Conservation (phyloP, 2,329 filamentous ascomycete genomes). For the Berkeleyomyces basicola region DNA sequence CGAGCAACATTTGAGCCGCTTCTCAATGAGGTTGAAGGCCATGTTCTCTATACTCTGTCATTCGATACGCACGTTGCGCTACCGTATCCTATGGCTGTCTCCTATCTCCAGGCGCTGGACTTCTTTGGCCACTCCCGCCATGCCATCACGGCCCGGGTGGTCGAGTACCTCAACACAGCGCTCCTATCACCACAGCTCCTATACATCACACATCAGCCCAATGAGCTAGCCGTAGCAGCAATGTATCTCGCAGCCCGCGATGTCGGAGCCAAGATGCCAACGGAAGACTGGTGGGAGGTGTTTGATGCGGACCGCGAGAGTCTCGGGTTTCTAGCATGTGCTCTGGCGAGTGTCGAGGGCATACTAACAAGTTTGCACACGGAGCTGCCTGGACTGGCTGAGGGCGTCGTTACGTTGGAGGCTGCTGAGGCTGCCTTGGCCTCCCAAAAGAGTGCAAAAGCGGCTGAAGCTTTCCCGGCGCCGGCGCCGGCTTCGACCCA, state of each 20-base stretch:
- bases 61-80: slow-evolving; percentile 77
- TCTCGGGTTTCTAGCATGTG: slow-evolving; percentile 81
- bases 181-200: slow-evolving; percentile 76
- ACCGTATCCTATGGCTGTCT: slow-evolving; percentile 73
- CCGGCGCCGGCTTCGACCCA: neutral
- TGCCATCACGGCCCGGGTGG: slow-evolving; percentile 28
- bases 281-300: slow-evolving; percentile 89
- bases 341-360: slow-evolving; percentile 59
- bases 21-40: slow-evolving; percentile 59
- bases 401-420: slow-evolving; percentile 39
- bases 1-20: slow-evolving; percentile 49
- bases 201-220: slow-evolving; percentile 83
- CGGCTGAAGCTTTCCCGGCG: slow-evolving; percentile 15
- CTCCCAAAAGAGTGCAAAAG: neutral
- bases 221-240: slow-evolving; percentile 67
- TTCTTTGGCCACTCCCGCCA: slow-evolving; percentile 27
- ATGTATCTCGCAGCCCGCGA: slow-evolving; percentile 83
- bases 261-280: slow-evolving; percentile 58
- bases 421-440: slow-evolving; percentile 29
- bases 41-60: slow-evolving; percentile 56
- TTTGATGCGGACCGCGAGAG: slow-evolving; percentile 94
- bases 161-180: slow-evolving; percentile 73
- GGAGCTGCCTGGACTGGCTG: slow-evolving; percentile 32
- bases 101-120: slow-evolving; percentile 81
- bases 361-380: slow-evolving; percentile 46